Conservation (phyloP, 23 red algal species). For the Gracilaria domingensis region DNA sequence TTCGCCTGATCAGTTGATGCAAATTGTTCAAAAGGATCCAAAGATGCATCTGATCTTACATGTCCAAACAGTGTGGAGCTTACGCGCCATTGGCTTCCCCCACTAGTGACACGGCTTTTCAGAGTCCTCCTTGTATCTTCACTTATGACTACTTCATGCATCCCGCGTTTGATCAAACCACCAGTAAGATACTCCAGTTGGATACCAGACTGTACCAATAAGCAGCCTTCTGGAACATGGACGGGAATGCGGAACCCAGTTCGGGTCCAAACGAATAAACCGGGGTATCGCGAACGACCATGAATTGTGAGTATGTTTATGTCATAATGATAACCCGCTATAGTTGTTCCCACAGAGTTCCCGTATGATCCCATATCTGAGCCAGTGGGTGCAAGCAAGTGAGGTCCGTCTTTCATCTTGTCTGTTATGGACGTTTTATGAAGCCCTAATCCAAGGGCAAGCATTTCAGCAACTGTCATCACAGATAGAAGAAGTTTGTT, state of each 20-base stretch:
- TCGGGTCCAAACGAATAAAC: conserved; percentile 85
- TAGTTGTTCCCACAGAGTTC: conserved; percentile 56
- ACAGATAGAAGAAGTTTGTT: conserved; percentile 61
- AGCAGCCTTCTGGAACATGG: conserved; percentile 78
- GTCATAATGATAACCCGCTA: conserved; percentile 97
- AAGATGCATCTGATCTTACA: conserved; percentile 73
- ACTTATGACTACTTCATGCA: conserved; percentile 92
- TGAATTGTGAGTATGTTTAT: conserved; percentile 92
- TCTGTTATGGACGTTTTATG: conserved; percentile 37
- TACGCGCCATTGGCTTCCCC: conserved; percentile 77
- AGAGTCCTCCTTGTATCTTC: conserved; percentile 53
- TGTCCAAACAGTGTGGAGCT: conserved; percentile 89
- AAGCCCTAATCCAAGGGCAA: conserved; percentile 83
- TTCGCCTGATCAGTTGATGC: conserved; percentile 2
- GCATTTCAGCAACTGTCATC: conserved; percentile 79
- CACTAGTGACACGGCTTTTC: background rate
- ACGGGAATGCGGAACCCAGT: conserved; percentile 81
- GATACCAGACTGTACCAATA: conserved; percentile 87
- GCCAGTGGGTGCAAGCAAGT: conserved; percentile 95
- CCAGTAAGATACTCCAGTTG: conserved; percentile 92
- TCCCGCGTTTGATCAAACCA: conserved; percentile 83
- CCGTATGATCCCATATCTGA: conserved; percentile 76
- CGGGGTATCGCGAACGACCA: conserved; percentile 79
- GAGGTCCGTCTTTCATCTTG: conserved; percentile 75
- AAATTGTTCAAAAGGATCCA: conserved; percentile 68